Evolutionary conservation across 2,329 filamentous ascomycete genomes (phyloP).

Genomic region (Emydomyces testavorans): DNA sequence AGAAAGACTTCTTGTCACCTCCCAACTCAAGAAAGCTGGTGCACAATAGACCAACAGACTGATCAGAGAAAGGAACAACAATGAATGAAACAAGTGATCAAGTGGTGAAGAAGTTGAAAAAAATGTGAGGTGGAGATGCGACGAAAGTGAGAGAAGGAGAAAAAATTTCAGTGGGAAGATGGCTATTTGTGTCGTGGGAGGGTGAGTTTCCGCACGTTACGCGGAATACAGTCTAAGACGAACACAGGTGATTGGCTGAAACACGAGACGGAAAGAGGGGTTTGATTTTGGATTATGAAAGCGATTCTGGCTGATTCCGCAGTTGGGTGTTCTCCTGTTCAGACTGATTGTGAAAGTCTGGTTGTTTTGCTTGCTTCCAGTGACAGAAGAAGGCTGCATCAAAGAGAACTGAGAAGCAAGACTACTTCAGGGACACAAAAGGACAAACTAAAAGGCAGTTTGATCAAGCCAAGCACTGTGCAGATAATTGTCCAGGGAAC

Average conservation of each 20-base stretch:
- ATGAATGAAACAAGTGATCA: slow-evolving; percentile 1
- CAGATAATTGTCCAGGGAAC: too few relatives aligned
- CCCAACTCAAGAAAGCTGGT: background rate
- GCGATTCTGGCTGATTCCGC: background rate
- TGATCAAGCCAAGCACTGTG: too few relatives aligned
- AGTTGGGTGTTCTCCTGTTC: background rate
- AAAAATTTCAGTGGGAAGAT: background rate
- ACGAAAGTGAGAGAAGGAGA: background rate
- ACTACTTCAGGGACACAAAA: too few relatives aligned
- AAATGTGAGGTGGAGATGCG: slow-evolving; percentile 2
- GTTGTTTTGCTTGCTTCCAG: background rate
- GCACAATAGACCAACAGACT: background rate
- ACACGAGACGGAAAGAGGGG: background rate
- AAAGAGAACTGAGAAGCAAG: too few relatives aligned
- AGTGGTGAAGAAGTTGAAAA: slow-evolving; percentile 11
- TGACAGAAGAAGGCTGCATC: too few relatives aligned
- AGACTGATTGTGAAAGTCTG: background rate
- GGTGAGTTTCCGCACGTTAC: slow-evolving; percentile 4
- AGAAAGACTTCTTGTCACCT: slow-evolving; percentile 18
- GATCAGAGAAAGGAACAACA: background rate
- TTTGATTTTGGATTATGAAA: slow-evolving; percentile 4
- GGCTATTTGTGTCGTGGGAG: too few relatives aligned
- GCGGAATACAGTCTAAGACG: background rate
- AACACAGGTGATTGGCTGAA: slow-evolving; percentile 6
- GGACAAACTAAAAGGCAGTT: too few relatives aligned